Base-by-base conservation (phyloP, 2,329 filamentous ascomycete genomes). In the Fusarium sp. region DNA sequence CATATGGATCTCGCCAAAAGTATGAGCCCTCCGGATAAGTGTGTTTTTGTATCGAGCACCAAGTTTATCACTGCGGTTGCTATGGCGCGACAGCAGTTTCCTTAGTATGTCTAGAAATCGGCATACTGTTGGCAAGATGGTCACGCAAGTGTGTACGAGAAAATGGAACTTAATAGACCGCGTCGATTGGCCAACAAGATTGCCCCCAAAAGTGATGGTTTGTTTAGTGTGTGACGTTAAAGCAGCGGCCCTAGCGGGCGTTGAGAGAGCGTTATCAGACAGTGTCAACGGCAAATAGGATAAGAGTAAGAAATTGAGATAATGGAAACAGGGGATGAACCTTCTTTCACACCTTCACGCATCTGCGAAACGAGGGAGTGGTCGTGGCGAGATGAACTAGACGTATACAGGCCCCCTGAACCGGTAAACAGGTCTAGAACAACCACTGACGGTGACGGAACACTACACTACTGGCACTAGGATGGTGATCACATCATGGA, bases 41-140 rank as follows among this genome's bases (percentile, higher is more conserved):
- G 17, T 8, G 41, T n/a, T 1, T 72, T 65, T 38, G 42, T 25
- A n/a, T 35, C 61, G 41, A 68, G 68, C 2, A 4, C 18, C 4
- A 42, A 39, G 29, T 35, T 70, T 29, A 52, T 52, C 14, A 45
- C 46, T 7, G 54, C 31, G 14, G 33, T 65, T n/a, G 47, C 59
- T 5, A 65, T 42, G 33, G 49, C 35, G 3, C 36, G 69, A 14
- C 27, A 36, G 17, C 41, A 63, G 1, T 68, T 25, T n/a, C 64
- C 39, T 12, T 68, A 61, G 11, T 11, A 33, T 18, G n/a, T 41
- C 13, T 17, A 31, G 11, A 3, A 36, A 8, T 12, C 0, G 4
- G 5, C 3, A 15, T 6, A 15, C 2, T 7, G 7, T 22, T 33
- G 7, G 46, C 14, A 18, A 22, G 29, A 35, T 14, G 31, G 47